Evolutionary conservation across 805 yeast genomes (phyloP), one percentile per base, ranked within the genome.

Genomic region (Hyphopichia homilentoma): DNA sequence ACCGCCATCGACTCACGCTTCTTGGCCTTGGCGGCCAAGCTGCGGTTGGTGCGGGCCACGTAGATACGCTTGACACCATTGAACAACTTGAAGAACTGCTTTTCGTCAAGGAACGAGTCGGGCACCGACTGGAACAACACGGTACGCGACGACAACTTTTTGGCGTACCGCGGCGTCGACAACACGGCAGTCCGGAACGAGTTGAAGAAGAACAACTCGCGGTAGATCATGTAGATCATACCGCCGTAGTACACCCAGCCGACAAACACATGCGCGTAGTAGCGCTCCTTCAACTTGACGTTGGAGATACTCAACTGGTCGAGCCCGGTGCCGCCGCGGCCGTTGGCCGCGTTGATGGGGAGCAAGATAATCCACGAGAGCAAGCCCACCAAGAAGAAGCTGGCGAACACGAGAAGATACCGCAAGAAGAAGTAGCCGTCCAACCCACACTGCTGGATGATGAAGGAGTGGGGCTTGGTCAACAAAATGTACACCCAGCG

Each of bases 371-470:
- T 79, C 69, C 75, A 77, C 5, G 78, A 62, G 18, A 78, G 45
- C 27, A 77, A 61, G 1, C 78, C 67, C 28, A 39, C 40, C 27
- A 53, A 34, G 36, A 79, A 75, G 25, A 78, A 52, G 5, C 64
- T 39, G 8, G 75, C 63, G 41, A 86, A 63, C 22, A 83, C 48
- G 30, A 75, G 69, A 18, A 93, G 57, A 52, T 84, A 93, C 43
- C 98, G 70, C 40, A 88, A 61, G 56, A 89, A 90, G 52, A 93
- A 81, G 63, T 85, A 90, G 4, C 96, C 97, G 54, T 90, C 97
- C n/a, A 90, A 54, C 12, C 97, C 97, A 14, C 93, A 82, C 48
- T 90, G 94, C 43, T 81, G 79, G 38, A 90, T 76, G 34, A 89
- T 69, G 50, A 84, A 84, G 29, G 82, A 64, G 35, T 84, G 88